These are phyloP conservation scores for Lagenaria siceraria DNA, from an alignment of 306 rosid species.

Conservation along the genomic window DNA sequence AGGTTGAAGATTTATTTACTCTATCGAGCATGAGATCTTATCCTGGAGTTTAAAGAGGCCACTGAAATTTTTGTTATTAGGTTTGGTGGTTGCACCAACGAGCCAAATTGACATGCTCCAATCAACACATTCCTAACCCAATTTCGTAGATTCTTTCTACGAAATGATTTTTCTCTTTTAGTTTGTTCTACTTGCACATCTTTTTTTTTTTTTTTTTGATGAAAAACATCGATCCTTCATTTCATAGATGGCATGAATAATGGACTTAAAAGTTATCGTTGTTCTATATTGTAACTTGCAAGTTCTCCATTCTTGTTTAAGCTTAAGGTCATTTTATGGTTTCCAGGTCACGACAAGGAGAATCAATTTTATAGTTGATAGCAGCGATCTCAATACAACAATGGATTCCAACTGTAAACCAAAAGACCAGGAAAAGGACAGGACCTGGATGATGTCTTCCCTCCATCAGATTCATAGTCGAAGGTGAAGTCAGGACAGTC, in stretches of 20 bases:
- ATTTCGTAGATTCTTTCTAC: neutral
- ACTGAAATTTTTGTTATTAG: neutral
- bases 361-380: conserved; percentile 81
- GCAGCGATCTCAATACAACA: conserved; percentile 28
- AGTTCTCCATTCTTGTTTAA: conserved; percentile 1
- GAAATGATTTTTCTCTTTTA: neutral
- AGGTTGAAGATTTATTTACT: neutral
- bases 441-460: conserved; percentile 75
- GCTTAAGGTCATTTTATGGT: conserved; percentile 13
- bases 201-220: no score
- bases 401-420: conserved; percentile 23
- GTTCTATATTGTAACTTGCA: neutral
- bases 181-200: neutral
- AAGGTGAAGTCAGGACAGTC: conserved; percentile 40
- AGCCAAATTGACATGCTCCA: neutral
- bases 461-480: conserved; percentile 94
- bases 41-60: neutral
- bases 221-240: no score
- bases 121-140: neutral
- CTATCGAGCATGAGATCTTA: neutral
- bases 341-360: conserved; percentile 79
- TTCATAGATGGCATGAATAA: no score
- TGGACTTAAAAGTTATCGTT: neutral
- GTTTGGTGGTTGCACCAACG: neutral
- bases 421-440: conserved; percentile 55